Conservation (phyloP, 2,329 filamentous ascomycete genomes). For the Cordyceps sp. region DNA sequence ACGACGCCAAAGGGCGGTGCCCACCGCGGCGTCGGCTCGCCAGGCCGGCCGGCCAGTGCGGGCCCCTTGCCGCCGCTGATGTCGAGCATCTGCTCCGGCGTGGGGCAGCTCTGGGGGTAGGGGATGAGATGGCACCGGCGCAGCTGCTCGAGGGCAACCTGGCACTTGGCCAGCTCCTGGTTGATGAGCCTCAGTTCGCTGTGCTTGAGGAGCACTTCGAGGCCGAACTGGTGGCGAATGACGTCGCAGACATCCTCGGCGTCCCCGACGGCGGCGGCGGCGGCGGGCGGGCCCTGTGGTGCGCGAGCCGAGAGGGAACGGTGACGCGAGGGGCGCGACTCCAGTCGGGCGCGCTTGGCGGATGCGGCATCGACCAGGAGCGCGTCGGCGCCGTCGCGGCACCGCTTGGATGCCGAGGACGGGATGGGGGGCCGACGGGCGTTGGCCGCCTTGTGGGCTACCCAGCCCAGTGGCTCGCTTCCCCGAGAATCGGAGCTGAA, state of each 20-base stretch:
- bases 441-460: conserved; percentile 17
- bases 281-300: not conserved
- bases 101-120: conserved; percentile 57
- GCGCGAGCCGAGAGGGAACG: not conserved
- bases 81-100: conserved; percentile 49
- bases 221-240: conserved; percentile 74
- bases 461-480: conserved; percentile 33
- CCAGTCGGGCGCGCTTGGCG: conserved; percentile 25
- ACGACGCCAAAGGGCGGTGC: conserved; percentile 80
- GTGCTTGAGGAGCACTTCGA: conserved; percentile 88
- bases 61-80: conserved; percentile 61
- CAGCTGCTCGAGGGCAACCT: conserved; percentile 82
- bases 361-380: conserved; percentile 9
- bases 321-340: conserved; percentile 6
- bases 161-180: conserved; percentile 90
- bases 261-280: conserved; percentile 9
- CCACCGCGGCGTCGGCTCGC: conserved; percentile 54
- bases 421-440: conserved; percentile 6
- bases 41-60: conserved; percentile 43
- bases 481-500: conserved; percentile 41
- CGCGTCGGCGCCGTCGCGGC: conserved; percentile 14
- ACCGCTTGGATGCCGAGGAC: conserved; percentile 16
- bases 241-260: conserved; percentile 46
- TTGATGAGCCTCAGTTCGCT: conserved; percentile 87
- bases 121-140: conserved; percentile 85